These are phyloP conservation scores for Rhododendron simsii DNA, from an alignment of 148 eudicot species.

Conservation along the genomic window DNA sequence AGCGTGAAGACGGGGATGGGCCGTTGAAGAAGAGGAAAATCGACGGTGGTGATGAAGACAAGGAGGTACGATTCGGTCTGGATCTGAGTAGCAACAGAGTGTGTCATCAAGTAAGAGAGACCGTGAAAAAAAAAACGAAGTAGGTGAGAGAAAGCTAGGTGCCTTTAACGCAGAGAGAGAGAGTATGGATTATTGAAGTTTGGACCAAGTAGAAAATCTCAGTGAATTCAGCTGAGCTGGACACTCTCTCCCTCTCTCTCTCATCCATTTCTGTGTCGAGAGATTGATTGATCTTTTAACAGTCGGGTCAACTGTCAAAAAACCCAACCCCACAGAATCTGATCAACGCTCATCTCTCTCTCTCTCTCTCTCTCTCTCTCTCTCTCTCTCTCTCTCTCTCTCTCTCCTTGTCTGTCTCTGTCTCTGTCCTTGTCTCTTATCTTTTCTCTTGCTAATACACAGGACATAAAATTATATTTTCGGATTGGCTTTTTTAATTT, in stretches of 20 bases:
- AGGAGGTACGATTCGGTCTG: constrained; percentile 22
- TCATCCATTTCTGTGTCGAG: constrained; percentile 11
- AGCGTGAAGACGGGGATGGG: constrained; percentile 14
- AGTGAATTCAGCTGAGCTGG: constrained; percentile 37
- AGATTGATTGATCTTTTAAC: constrained; percentile 20
- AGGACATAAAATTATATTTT: constrained; percentile 2
- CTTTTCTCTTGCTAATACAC: neutral
- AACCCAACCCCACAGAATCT: constrained; percentile 43
- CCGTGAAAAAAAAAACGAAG: neutral
- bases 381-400: constrained; percentile 4
- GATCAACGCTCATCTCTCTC: constrained; percentile 23
- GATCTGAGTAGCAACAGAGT: neutral
- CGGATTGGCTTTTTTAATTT: constrained; percentile 6
- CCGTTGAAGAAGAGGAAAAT: constrained; percentile 51
- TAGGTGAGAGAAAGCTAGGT: neutral
- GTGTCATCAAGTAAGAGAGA: neutral
- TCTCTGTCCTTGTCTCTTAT: constrained; percentile 8
- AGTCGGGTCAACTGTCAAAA: constrained; percentile 53
- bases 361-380: constrained; percentile 6
- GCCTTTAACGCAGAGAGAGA: constrained; percentile 1
- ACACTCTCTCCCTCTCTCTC: constrained; percentile 1
- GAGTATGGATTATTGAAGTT: neutral
- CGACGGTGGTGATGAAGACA: constrained; percentile 21
- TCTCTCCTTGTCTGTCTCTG: neutral
- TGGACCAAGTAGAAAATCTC: neutral